Base-by-base conservation (phyloP, 192 early-diverging fungal species). In the Linnemannia elongata region DNA sequence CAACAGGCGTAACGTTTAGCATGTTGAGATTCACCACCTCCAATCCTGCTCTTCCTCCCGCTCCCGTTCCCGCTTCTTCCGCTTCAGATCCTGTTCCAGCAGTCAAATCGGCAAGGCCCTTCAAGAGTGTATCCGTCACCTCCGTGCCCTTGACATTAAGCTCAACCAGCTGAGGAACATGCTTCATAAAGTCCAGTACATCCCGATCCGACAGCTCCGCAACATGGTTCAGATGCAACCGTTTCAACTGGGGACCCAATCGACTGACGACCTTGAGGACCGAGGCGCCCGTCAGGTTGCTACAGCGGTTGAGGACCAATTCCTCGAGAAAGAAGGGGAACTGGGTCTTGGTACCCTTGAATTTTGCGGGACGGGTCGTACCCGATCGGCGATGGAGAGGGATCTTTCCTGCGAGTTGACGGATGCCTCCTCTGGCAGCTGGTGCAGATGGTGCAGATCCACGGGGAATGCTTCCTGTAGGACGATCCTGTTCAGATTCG, bases 261-360 rank as follows among this genome's bases (percentile, higher is more conserved):
- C 57, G 45, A 20, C 57, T 54, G 4, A 84, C 45, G 1, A 77
- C 52, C 1, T 41, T 54, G 18, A 84, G 41, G 2, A 60, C 72
- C 1, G 76, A 69, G 13, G 52, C 69, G 13, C 82, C 82, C 2
- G 57, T 55, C 6, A 84, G 60, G 1, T 79, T 73, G 3, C 18
- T 57, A 47, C 82, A 84, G 17, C 72, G 41, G 30, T 78, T 79
- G 7, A 84, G 73, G 27, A 69, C 27, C 49, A 84, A n/a, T 6
- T 36, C 33, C 39, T 84, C 77, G 39, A 84, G 82, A 17, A 57
- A 42, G 41, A 69, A 79, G 7, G 82, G 82, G 52, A 84, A 84
- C 2, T 42, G 77, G 6, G 82, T 84, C 30, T 69, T 70, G 63
- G 60, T 79, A 35, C 82, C 82, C 27, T 84, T 84, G 82, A 84